phyloP scores from a whole-genome alignment of 2,329 filamentous ascomycete genomes.

The Plenodomus lindquistii region DNA sequence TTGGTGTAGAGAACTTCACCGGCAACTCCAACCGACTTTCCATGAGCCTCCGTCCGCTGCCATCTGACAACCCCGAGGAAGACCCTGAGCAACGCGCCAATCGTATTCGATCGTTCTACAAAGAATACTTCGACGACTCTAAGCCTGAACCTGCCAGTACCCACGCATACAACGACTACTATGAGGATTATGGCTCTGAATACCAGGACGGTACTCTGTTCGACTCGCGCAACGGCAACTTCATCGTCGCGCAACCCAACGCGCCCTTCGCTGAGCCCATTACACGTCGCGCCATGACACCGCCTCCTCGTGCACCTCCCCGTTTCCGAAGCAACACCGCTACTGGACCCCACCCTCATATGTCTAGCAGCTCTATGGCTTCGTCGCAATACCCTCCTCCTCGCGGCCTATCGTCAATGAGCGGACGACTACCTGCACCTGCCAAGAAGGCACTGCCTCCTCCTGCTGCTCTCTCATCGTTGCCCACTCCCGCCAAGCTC shows the following conservation, averaged over 20 bases:
- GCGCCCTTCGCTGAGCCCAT: constrained; percentile 80
- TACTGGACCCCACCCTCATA: constrained; percentile 45
- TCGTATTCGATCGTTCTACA: constrained; percentile 97
- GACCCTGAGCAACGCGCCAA: constrained; percentile 94
- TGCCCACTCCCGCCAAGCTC: constrained; percentile 85
- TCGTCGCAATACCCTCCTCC: constrained; percentile 44
- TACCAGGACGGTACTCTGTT: constrained; percentile 65
- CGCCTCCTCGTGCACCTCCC: constrained; percentile 73
- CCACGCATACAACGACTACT: constrained; percentile 58
- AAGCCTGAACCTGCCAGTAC: constrained; percentile 52
- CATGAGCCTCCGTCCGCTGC: constrained; percentile 77
- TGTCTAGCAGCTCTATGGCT: constrained; percentile 56
- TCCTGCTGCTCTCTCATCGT: constrained; percentile 70
- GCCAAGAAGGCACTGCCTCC: constrained; percentile 69
- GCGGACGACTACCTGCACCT: constrained; percentile 35
- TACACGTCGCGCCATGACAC: constrained; percentile 91
- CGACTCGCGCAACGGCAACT: constrained; percentile 64
- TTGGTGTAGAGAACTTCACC: constrained; percentile 37
- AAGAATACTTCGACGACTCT: constrained; percentile 95
- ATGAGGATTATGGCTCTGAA: constrained; percentile 74
- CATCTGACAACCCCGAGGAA: constrained; percentile 82
- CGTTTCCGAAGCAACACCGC: constrained; percentile 50
- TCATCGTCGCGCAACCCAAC: constrained; percentile 57
- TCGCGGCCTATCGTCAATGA: constrained; percentile 49
- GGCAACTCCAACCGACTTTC: constrained; percentile 56